Percentiles rank a stretch among this genome's conserved stretches.
These are phyloP conservation scores for Clavispora vitiphila DNA, from an alignment of 805 yeast genomes.

Conservation along the genomic window DNA sequence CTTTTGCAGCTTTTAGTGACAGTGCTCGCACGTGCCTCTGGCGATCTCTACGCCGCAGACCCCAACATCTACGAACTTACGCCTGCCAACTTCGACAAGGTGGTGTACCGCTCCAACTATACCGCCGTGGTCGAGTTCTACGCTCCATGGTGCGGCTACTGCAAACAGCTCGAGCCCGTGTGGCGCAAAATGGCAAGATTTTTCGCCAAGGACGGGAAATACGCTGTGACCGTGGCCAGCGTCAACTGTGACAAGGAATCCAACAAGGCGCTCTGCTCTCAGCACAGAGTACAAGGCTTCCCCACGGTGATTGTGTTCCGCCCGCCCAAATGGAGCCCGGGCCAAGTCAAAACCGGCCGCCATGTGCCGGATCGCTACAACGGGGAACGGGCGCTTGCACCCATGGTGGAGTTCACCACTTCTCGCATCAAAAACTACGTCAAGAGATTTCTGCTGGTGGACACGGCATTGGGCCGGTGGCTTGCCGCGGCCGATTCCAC, in stretches of 20 bases:
- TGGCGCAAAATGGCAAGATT: constrained; percentile 59
- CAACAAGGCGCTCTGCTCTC: constrained; percentile 67
- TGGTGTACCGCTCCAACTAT: constrained; percentile 65
- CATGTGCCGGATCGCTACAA: constrained; percentile 55
- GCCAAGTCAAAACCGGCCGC: constrained; percentile 14
- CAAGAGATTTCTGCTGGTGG: constrained; percentile 39
- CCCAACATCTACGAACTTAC: constrained; percentile 52
- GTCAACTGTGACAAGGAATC: constrained; percentile 75
- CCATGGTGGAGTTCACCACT: constrained; percentile 50
- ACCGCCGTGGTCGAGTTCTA: constrained; percentile 83
- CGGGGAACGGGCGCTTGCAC: constrained; percentile 56
- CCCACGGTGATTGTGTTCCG: constrained; percentile 82
- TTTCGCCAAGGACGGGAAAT: constrained; percentile 43
- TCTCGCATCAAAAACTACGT: constrained; percentile 65
- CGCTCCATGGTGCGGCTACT: constrained; percentile 99
- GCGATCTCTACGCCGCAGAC: constrained; percentile 37
- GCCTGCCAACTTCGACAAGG: constrained; percentile 56
- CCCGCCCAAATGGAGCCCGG: constrained; percentile 60
- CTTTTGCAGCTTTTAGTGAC: not conserved
- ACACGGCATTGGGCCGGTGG: constrained; percentile 21
- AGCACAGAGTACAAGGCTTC: constrained; percentile 64
- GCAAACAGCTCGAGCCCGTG: constrained; percentile 64
- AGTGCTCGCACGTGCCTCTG: constrained; percentile 9
- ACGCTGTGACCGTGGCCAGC: constrained; percentile 64
- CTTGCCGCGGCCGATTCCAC: constrained; percentile 23